Base-by-base conservation (phyloP, 345 rosid species). In the Atalantia buxifolia region DNA sequence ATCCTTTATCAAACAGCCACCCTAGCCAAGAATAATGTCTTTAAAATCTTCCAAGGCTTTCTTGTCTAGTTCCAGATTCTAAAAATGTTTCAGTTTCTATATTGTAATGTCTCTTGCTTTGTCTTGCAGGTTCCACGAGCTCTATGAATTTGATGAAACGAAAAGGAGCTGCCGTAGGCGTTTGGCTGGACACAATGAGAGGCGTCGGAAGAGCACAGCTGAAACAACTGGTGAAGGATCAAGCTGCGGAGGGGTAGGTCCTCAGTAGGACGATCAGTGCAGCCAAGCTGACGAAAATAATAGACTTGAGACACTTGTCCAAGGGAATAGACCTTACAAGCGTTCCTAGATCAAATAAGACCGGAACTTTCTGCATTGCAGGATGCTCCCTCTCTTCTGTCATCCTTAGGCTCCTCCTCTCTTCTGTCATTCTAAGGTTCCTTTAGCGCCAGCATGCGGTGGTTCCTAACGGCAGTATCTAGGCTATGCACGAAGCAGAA, bases 371-470 rank as follows among this genome's bases (percentile, higher is more conserved):
- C 56, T 66, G 60, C 38, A 22, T 24, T 30, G 27, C 40, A 16
- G 42, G 78, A 28, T 78, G 98, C 92, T 93, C 92, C 84, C 97
- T 92, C 93, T 93, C 97, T 90, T 93, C 97, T 92, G 95, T 93
- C 95, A 86, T 40, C 81, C 79, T n/a, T 16, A 14, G 18, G 65
- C 72, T 55, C 27, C 21, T 53, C 83, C 97, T 92, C 93, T 93
- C 97, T 90, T 93, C 95, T 90, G 95, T 93, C 95, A 86, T 40
- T 80, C 79, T n/a, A 24, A 14, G 18, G 65, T 65, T 53, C 25
- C 27, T 50, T 31, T 64, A 14, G 22, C 60, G 31, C 45, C 24
- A 16, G 36, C 77, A 62, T 65, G 7, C n/a, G 7, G 30, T 76
- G 24, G 33, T 31, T 65, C 30, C 33, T 12, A 63, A 21, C 48